A percentile compares a stretch with the other conserved stretches of the same genome.
Evolutionary conservation across 2,329 filamentous ascomycete genomes (phyloP).

Genomic region (Tolypocladium endophyticum): DNA sequence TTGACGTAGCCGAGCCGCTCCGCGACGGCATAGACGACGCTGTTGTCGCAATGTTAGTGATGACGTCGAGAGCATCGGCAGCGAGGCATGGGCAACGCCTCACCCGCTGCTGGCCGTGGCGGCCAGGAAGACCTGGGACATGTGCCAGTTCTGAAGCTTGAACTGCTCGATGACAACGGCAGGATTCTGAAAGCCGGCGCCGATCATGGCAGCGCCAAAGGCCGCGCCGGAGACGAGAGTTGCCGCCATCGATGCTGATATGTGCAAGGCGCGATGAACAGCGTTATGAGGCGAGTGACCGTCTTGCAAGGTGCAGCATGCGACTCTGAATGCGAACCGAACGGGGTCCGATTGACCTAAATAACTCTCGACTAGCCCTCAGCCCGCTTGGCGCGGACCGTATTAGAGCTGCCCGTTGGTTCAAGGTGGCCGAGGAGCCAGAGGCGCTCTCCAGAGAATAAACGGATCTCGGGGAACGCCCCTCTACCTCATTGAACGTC

Average conservation of each 20-base stretch:
- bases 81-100: constrained; percentile 13
- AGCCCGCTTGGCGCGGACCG: background rate
- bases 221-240: constrained; percentile 38
- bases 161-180: constrained; percentile 51
- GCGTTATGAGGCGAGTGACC: background rate
- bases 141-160: constrained; percentile 50
- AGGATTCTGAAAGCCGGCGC: constrained; percentile 50
- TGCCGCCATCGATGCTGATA: constrained; percentile 12
- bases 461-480: background rate
- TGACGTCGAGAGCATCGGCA: background rate
- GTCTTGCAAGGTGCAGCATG: background rate
- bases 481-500: background rate
- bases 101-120: constrained; percentile 54
- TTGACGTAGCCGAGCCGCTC: constrained; percentile 31
- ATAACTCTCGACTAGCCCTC: background rate
- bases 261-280: too few species aligned
- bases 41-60: constrained; percentile 11
- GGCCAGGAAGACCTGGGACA: constrained; percentile 54
- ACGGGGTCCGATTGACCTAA: background rate
- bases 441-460: background rate
- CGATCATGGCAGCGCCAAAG: constrained; percentile 52
- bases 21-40: constrained; percentile 33
- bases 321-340: background rate
- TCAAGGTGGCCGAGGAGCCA: background rate
- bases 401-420: background rate